Base-by-base conservation (phyloP, 2,329 filamentous ascomycete species). In the Moelleriella libera region DNA sequence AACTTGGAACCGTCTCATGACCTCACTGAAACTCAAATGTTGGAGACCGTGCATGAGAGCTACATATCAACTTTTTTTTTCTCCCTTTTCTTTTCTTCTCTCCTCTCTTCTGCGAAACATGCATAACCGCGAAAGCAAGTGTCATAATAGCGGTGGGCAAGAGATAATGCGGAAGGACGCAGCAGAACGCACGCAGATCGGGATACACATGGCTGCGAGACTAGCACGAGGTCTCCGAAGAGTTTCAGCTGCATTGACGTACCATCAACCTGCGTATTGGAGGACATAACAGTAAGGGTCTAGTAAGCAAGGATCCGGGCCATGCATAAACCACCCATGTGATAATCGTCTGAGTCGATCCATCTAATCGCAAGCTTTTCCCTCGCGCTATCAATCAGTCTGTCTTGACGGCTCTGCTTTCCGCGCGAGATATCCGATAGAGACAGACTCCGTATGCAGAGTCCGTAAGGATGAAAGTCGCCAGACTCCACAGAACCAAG, bases 401-500 rank as follows among this genome's bases (percentile, higher is more conserved):
- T 7, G 39, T 12, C 29, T 47, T 44, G 30, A 11, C 32, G 10
- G 41, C 6, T 32, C 21, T 47, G 1, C 21, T 34, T 14, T 51
- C 48, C 8, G 48, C 40, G 8, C 21, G 46, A 9, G 46, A 41
- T 6, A 52, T 40, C 3, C 44, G 43, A 30, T 45, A 45, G 9
- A 51, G 21, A 39, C 49, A 50, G 0, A 53, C 11, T n/a, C 48
- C 49, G 14, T 53, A 51, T 11, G 46, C 34, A 2, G 31, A 30
- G n/a, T 53, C 51, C 4, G 47, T 43, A 28, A 48, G n/a, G 3
- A 51, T 0, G 30, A 52, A 52, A 0, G 43, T 46, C 12, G 42
- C 47, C 12, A 49, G 43, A 40, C 49, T 52, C 49, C 49, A 52
- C 29, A 48, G 46, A 11, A 49, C 21, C 3, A 52, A 47, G 7